Evolutionary conservation across 1,284 basidiomycete genomes (phyloP), one percentile per base, ranked within the genome.

Genomic region (Spongiforma sp.): DNA sequence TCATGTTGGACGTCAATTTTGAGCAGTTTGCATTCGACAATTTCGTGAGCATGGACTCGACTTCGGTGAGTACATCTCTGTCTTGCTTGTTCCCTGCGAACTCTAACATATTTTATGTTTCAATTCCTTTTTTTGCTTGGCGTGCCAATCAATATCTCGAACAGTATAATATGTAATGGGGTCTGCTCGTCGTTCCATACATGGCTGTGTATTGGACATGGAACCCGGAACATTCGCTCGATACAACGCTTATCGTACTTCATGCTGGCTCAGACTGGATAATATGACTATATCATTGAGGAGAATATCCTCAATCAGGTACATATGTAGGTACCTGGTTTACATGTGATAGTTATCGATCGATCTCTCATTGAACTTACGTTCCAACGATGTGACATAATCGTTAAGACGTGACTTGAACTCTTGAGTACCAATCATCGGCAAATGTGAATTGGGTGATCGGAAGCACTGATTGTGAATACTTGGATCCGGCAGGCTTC

Each of bases 1-100:
- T 75, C 65, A 71, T 72, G 65, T 57, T 75, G 62, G 73, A 75
- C 61, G 73, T 75, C 57, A 71, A 63, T 56, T 63, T 78, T 53
- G 74, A 77, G 7, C 63, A 73, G 28, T 24, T 75, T 33, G 48
- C 65, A 1, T 75, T 75, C 53, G 75, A 75, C 43, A 75, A 75
- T 28, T 66, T 73, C 30, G 62, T 66, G 15, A 54, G 65, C 26
- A 68, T 69, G 63, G 68, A 72, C 33, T 64, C 32, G 14, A 5
- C 37, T 26, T 28, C 60, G 12, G 67, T 65, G 26, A 19, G 39
- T 11, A 46, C 57, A 9, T 66, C 69, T 4, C 50, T 73, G 12
- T 48, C 67, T 9, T 61, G 57, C 36, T 65, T 60, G 63, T 70
- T 54, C 46, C 36, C 68, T 15, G 57, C 48, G 43, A 64, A 71